Evolutionary conservation across 2,329 filamentous ascomycete species (phyloP), one percentile per base, ranked within the genome.

Genomic region (Exophiala aquamarina): DNA sequence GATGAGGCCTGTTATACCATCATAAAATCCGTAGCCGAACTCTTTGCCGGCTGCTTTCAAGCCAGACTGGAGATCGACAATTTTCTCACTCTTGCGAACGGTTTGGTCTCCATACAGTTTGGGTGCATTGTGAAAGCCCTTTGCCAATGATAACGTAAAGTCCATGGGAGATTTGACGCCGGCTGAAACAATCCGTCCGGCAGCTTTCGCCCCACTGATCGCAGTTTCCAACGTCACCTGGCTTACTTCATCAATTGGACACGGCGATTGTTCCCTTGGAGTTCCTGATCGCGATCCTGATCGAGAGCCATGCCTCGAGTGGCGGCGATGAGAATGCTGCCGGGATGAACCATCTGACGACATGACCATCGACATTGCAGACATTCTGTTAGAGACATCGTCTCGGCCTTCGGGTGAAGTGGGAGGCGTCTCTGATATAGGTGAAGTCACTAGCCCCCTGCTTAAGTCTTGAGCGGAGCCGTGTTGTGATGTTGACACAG

Each of bases 41-140:
- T 89, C 87, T 66, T 86, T 89, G 2, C 86, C 81, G 3, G 90
- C 91, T 35, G 89, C 83, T 52, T 77, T 83, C 19, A 95, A 67
- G 0, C 91, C 91, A 53, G 84, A 88, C 42, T 81, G 77, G 40
- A 95, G 71, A 41, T 84, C 86, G 0, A 87, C 90, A 3, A 95
- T 87, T 58, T 88, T 89, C 48, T 89, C 86, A 1, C 79, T 72
- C n/a, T 86, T 84, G 7, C 88, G 78, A 1, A 95, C 83, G 1
- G 84, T 91, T 1, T 88, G 82, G 59, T 95, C 90, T 33, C 90
- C 87, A 62, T 95, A 95, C 1, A 95, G 72, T 57, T 81, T 84
- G 0, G 91, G 90, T 4, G 87, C 85, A 59, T 95, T 95, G 62
- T 92, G 86, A 63, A 95, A 94, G 0, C 91, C 91, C 65, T 86